Evolutionary conservation across 2,329 filamentous ascomycete species (phyloP), one percentile per base, ranked within the genome.

Genomic region (Colletotrichum ledebouriae): DNA sequence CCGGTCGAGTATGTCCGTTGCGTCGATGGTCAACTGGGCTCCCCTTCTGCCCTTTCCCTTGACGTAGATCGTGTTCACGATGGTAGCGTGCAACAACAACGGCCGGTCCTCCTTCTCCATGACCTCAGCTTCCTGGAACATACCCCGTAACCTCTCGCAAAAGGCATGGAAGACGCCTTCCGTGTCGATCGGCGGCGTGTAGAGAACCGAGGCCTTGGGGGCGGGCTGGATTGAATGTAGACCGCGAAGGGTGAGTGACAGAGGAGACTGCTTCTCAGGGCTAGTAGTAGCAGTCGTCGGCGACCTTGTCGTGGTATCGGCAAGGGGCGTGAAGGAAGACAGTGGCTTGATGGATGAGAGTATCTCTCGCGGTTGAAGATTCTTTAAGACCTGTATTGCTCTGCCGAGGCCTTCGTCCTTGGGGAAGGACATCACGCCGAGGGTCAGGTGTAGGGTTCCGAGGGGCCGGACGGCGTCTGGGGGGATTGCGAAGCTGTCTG

Each of bases 61-160:
- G 49, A 89, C 89, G 76, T 97, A 97, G 13, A 94, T 87, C 0
- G 94, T 97, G 77, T 98, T 97, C 58, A 96, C 80, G 4, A 98
- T 81, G 0, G 95, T 98, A 17, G 93, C 94, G 76, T 98, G 95
- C 59, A 98, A 79, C 20, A 92, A 85, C 70, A 98, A 77, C 6
- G 88, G 86, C 62, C 93, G 82, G 12, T 81, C 79, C 29, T 92
- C 90, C 1, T 82, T 79, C 0, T 83, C 75, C 74, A 94, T 80
- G 10, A 92, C 77, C 1, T 84, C 88, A 0, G 81, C 81, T 2
- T 86, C 80, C 17, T 79, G 79, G 72, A 94, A 94, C 1, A 73
- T 71, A 0, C 79, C 74, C 69, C 84, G 81, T 13, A 94, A 74
- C n/a, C 75, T 76, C 71, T 86, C 78, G 71, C 89, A 90, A 74